Evolutionary conservation across 2,329 filamentous ascomycete species (phyloP), one percentile per base, ranked within the genome.

Genomic region (Aspergillus japonicus): DNA sequence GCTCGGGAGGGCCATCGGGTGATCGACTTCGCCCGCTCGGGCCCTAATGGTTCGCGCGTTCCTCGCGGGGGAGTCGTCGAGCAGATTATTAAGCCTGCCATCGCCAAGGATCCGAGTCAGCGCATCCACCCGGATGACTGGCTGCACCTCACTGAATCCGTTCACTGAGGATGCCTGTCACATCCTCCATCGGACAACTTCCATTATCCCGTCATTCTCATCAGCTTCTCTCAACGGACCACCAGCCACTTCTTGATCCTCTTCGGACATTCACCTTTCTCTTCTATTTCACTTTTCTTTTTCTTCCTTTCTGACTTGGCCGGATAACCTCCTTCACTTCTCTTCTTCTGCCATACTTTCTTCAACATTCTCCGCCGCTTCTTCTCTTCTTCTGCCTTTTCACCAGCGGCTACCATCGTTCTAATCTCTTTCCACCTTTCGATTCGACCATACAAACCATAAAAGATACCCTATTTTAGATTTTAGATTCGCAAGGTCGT

Each of bases 1-100:
- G 76, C 78, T 1, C 71, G 75, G 12, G 75, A 80, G 39, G 79
- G 78, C 1, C 77, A 80, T 63, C 71, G 69, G 12, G 75, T 79
- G 10, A 61, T 81, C 29, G 74, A 78, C 5, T 76, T 77, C 58
- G 72, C 76, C 2, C 69, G 77, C 5, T 73, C 69, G 10, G 74
- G 75, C 5, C 61, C 66, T 4, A 73, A 73, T 66, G 77, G 76
- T 29, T 65, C 68, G 11, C 70, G 78, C 19, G 66, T 80, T 1
- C 77, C 77, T 8, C 65, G 72, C n/a, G 73, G 71, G 29, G 78
- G 78, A 4, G 59, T 73, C 11, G 78, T 80, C 14, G 76, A 79
- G 59, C 71, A 66, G 33, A 63, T 76, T 31, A 55, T 80, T 5
- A 69, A 73, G 42, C 73, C 71, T 10, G 78, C 77, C 23, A 70